Percentiles rank a stretch among this genome's conserved stretches.
Evolutionary conservation across 805 yeast genomes (phyloP).

Genomic region (Schwanniomyces sp.): DNA sequence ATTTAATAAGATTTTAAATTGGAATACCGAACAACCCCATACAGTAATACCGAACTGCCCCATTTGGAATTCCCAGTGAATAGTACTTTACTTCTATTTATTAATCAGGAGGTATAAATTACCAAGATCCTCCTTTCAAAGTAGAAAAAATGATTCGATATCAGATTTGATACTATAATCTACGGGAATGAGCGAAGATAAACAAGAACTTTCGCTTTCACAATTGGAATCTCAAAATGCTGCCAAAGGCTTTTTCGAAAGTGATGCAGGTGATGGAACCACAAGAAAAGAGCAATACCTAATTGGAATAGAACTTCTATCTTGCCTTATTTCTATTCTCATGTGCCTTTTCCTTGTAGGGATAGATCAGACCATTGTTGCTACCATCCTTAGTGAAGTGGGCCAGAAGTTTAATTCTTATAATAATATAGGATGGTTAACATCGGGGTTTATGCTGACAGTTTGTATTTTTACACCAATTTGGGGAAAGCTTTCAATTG

Average conservation of each 20-base stretch:
- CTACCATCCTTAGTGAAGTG: constrained; percentile 33
- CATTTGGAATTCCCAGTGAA: no score
- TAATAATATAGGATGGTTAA: constrained; percentile 37
- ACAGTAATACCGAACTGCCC: no score
- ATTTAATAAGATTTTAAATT: no score
- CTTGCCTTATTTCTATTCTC: constrained; percentile 27
- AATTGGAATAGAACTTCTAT: constrained; percentile 21
- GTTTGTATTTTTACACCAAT: constrained; percentile 32
- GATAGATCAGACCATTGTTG: constrained; percentile 40
- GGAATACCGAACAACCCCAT: no score
- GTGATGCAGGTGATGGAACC: constrained; percentile 46
- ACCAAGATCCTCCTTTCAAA: no score
- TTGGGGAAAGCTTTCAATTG: constrained; percentile 38
- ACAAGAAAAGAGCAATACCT: constrained; percentile 37
- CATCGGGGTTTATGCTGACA: constrained; percentile 36
- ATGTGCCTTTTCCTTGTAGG: constrained; percentile 35
- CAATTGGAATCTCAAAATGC: background rate
- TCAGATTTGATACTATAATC: no score
- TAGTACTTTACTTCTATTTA: no score
- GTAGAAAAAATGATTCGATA: no score
- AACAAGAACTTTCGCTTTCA: background rate
- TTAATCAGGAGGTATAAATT: no score
- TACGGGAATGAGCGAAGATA: no score
- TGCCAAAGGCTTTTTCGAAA: constrained; percentile 15
- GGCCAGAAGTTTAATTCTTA: constrained; percentile 36